A percentile compares a stretch with the other conserved stretches of the same genome.
phyloP scores from a whole-genome alignment of 768 basidiomycete species.

The Lenzites betulinus region DNA sequence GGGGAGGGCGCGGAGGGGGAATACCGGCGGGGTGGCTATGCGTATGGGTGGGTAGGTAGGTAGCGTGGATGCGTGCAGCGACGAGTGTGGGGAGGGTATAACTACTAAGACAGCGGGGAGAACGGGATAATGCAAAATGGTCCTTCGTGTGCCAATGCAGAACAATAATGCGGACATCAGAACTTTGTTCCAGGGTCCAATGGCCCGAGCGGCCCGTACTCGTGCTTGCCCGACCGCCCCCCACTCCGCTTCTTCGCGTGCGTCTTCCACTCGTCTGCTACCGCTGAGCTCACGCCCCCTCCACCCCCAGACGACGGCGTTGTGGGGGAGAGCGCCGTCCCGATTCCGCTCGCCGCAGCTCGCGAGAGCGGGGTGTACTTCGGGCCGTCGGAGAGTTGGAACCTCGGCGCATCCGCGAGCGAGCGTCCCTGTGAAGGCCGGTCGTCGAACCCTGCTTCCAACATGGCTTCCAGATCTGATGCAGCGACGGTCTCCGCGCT shows the following conservation, averaged over 20 bases:
- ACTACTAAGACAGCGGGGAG: constrained; percentile 22
- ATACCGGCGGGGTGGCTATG: constrained; percentile 2
- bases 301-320: constrained; percentile 35
- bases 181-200: constrained; percentile 37
- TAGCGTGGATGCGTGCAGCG: constrained; percentile 6
- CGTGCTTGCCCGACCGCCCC: constrained; percentile 35
- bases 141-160: constrained; percentile 15
- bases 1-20: background rate
- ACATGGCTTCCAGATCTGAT: constrained; percentile 87
- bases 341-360: constrained; percentile 46
- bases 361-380: constrained; percentile 60
- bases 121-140: constrained; percentile 17
- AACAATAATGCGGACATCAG: constrained; percentile 15
- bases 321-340: constrained; percentile 29
- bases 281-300: constrained; percentile 40
- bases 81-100: constrained; percentile 18
- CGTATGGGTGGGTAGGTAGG: background rate
- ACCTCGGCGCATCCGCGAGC: constrained; percentile 50
- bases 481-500: constrained; percentile 56
- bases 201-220: constrained; percentile 52
- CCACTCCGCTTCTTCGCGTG: constrained; percentile 45
- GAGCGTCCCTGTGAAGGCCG: constrained; percentile 43
- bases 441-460: constrained; percentile 89
- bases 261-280: constrained; percentile 39
- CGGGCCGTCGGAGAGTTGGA: constrained; percentile 60